Conservation (phyloP, 1,284 basidiomycete species). For the Cutaneotrichosporon cyanovorans region DNA sequence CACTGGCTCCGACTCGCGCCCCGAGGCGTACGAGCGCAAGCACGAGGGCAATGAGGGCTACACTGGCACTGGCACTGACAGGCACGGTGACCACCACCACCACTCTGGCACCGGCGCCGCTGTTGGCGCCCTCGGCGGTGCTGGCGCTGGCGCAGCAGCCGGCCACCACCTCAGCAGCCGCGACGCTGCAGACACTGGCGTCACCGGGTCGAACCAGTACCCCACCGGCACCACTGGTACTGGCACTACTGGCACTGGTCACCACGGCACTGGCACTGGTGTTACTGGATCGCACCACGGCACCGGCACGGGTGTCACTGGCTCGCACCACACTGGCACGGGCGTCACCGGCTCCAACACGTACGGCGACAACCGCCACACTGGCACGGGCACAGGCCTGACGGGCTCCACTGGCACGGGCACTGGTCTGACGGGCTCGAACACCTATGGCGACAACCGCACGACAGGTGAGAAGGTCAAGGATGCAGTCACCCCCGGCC, state of each 20-base stretch:
- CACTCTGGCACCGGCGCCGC: neutral
- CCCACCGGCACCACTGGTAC: neutral
- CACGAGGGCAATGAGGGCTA: neutral
- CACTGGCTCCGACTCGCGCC: neutral
- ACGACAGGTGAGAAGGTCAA: neutral
- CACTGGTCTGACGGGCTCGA: neutral
- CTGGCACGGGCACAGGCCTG: neutral
- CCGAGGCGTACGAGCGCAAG: too few species aligned
- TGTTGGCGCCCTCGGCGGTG: neutral
- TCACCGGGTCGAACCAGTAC: neutral
- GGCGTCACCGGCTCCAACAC: neutral
- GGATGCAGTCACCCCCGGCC: neutral
- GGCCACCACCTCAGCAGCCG: neutral
- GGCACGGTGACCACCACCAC: neutral
- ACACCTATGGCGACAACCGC: neutral
- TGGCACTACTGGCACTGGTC: neutral
- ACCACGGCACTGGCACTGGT: neutral
- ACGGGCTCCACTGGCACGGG: neutral
- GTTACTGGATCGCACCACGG: neutral
- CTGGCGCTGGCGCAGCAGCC: neutral
- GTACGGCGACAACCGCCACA: neutral
- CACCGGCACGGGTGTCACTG: neutral
- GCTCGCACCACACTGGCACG: neutral
- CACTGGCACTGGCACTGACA: too few species aligned
- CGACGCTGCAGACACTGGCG: neutral